These are phyloP conservation scores for Arthrobotrys conoides DNA, from an alignment of 2,329 filamentous ascomycete genomes.

Conservation along the genomic window DNA sequence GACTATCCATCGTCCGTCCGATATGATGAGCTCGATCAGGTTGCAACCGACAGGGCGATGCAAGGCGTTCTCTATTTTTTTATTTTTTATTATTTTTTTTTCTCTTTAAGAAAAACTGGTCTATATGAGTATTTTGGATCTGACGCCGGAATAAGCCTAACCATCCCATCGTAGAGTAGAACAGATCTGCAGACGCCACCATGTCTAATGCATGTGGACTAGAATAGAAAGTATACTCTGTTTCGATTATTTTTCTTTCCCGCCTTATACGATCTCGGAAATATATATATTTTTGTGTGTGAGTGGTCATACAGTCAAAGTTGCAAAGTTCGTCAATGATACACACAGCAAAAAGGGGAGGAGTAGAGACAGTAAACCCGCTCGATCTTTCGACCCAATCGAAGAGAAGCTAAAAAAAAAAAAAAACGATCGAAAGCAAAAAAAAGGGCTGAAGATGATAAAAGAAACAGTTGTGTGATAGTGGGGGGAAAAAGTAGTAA, in stretches of 20 bases:
- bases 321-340: constrained; percentile 18
- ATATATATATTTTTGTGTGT: constrained; percentile 20
- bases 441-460: not conserved
- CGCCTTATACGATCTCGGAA: constrained; percentile 3
- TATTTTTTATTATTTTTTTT: too few relatives aligned
- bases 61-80: not conserved
- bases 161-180: not conserved
- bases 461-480: not conserved
- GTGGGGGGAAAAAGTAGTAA: constrained; percentile 12
- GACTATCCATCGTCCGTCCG: constrained; percentile 9
- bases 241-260: constrained; percentile 17
- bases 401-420: not conserved
- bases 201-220: constrained; percentile 13
- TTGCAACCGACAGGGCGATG: not conserved
- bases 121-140: not conserved
- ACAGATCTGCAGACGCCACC: not conserved
- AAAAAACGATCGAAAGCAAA: not conserved
- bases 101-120: too few relatives aligned
- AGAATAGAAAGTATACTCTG: constrained; percentile 10
- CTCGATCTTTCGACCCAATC: not conserved
- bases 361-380: constrained; percentile 23
- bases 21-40: constrained; percentile 9
- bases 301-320: constrained; percentile 9
- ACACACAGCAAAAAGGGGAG: constrained; percentile 8
- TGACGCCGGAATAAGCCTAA: constrained; percentile 20